Base-by-base conservation (phyloP, 2,329 filamentous ascomycete species). In the Colletotrichum spinosum region DNA sequence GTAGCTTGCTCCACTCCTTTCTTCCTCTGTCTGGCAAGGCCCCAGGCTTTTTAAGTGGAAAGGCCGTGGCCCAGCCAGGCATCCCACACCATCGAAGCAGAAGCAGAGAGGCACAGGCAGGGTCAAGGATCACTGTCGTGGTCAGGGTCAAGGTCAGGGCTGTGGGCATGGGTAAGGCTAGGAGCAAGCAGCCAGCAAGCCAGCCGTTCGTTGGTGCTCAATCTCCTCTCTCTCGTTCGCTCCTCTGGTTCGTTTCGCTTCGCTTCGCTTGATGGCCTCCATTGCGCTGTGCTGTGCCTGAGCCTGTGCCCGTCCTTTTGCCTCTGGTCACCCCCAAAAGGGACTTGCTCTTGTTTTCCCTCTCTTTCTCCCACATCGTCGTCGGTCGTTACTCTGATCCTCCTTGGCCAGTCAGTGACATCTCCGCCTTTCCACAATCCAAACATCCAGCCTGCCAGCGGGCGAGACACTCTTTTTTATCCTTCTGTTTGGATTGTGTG, bases 391-490 rank as follows among this genome's bases (percentile, higher is more conserved):
- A 56, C 64, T 71, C 69, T 69, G 70, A 70, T 69, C 70, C 25
- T 42, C 25, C n/a, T 41, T 50, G 37, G 62, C 58, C 52, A 53
- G 62, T 52, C 52, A 53, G 62, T 56, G 62, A 62, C 58, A 65
- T 72, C 70, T 68, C 65, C 69, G 69, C 70, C 72, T 73, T 71
- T 75, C 76, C 76, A 81, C 76, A 25, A 78, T 73, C 72, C 66
- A 70, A 71, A 68, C 72, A 73, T 25, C 67, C 73, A 78, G 83
- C 83, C 83, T 84, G 83, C 82, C 81, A 83, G 83, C 84, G 78
- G 85, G 85, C 83, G 78, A 80, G 82, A 79, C 86, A 82, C 79
- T 87, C 84, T 72, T 86, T 86, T 81, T 17, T 39, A 37, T 44
- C 50, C 15, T 74, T 71, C 75, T 72, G 67, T 74, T 74, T 67